Evolutionary conservation across 2,329 filamentous ascomycete genomes (phyloP).

Genomic region (Cercospora sojina): DNA sequence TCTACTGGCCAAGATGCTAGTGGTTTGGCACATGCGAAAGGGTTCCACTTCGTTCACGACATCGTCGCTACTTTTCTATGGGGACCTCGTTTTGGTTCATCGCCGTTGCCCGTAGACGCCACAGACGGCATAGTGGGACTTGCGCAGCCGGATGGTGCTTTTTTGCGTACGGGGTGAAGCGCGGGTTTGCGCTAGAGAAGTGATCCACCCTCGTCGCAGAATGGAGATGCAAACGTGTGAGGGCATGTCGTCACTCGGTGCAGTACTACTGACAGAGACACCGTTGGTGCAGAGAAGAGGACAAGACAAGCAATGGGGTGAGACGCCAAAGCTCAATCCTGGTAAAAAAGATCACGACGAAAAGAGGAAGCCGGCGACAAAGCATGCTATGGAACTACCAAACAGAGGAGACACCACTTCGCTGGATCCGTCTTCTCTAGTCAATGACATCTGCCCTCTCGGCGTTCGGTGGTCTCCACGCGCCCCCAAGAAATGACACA

Average conservation of each 20-base stretch:
- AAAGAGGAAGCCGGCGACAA: background rate
- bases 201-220: background rate
- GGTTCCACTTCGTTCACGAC: constrained; percentile 1
- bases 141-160: background rate
- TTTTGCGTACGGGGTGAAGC: background rate
- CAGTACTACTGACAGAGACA: background rate
- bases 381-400: background rate
- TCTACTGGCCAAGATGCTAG: constrained; percentile 9
- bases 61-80: background rate
- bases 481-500: constrained; percentile 5
- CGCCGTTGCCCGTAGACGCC: background rate
- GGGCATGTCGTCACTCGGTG: background rate
- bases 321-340: background rate
- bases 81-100: background rate
- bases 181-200: background rate
- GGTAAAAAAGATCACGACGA: background rate
- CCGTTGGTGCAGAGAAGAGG: background rate
- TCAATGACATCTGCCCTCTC: background rate
- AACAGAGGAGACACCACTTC: background rate
- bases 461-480: background rate
- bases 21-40: background rate
- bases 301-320: constrained; percentile 1
- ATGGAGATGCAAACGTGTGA: background rate
- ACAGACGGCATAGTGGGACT: background rate
- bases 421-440: background rate